Conservation (phyloP, 495 filamentous ascomycete genomes). For the Aeminium ludgeri region DNA sequence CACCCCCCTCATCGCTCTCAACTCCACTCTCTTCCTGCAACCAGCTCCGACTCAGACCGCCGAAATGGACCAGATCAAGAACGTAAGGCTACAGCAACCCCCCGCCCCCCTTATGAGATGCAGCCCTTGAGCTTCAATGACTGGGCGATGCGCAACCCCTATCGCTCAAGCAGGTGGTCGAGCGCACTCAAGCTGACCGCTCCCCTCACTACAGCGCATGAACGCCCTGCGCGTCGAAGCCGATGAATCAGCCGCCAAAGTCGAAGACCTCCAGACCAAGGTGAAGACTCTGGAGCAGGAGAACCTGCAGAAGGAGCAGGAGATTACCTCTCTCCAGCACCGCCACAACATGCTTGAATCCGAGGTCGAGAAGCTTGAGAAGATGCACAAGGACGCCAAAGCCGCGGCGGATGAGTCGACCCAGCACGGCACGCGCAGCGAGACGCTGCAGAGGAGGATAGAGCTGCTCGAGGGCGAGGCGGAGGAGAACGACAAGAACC, state of each 20-base stretch:
- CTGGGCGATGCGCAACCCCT: too few relatives aligned
- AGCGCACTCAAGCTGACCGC: not conserved
- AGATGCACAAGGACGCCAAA: conserved; percentile 60
- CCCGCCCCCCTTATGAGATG: conserved; percentile 1
- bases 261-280: conserved; percentile 70
- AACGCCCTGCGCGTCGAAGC: conserved; percentile 79
- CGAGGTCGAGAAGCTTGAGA: conserved; percentile 82
- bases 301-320: conserved; percentile 90
- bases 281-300: conserved; percentile 88
- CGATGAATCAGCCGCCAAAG: conserved; percentile 59
- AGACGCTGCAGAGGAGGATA: conserved; percentile 74
- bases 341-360: conserved; percentile 74
- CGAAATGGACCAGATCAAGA: too few relatives aligned
- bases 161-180: too few relatives aligned
- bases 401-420: conserved; percentile 52
- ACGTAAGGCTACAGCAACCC: not conserved
- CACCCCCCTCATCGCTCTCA: too few relatives aligned
- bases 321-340: conserved; percentile 87
- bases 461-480: conserved; percentile 95
- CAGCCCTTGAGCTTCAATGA: too few relatives aligned
- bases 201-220: conserved; percentile 53
- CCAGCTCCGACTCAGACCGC: too few relatives aligned
- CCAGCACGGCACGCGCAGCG: conserved; percentile 66
- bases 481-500: conserved; percentile 81
- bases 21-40: too few relatives aligned